Conservation (phyloP, 2,329 filamentous ascomycete species). For the Ophiocordyceps camponoti-floridani region DNA sequence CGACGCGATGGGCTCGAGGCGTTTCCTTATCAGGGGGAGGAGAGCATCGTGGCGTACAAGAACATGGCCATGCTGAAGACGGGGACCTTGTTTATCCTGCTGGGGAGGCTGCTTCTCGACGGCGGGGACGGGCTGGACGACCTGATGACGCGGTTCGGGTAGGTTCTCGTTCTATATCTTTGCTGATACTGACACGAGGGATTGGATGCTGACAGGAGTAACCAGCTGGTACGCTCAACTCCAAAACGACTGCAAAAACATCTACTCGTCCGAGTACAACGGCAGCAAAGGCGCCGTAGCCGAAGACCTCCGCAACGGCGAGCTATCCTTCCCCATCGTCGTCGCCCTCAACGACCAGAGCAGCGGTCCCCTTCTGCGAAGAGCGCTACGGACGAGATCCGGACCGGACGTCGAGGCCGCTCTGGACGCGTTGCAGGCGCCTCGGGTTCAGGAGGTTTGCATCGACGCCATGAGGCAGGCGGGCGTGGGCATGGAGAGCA, state of each 20-base stretch:
- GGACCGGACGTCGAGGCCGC: constrained; percentile 2
- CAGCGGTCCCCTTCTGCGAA: neutral
- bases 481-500: constrained; percentile 2
- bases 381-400: constrained; percentile 1
- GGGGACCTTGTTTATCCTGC: constrained; percentile 4
- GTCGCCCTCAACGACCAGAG: constrained; percentile 3
- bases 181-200: neutral
- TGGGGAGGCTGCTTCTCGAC: constrained; percentile 3
- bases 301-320: constrained; percentile 5
- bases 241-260: constrained; percentile 6
- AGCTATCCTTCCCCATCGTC: constrained; percentile 4
- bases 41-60: constrained; percentile 2
- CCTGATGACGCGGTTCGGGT: constrained; percentile 4
- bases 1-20: constrained; percentile 3
- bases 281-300: constrained; percentile 4
- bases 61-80: constrained; percentile 5
- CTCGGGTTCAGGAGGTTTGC: constrained; percentile 2
- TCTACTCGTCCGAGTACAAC: constrained; percentile 4
- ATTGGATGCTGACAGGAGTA: neutral
- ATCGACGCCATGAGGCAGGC: constrained; percentile 4
- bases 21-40: constrained; percentile 1
- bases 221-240: constrained; percentile 4
- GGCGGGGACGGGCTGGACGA: constrained; percentile 3
- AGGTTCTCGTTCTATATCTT: neutral
- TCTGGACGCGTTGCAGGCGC: constrained; percentile 2